A percentile compares a stretch with the other conserved stretches of the same genome.
These are phyloP conservation scores for Ambrosia trifida DNA, from an alignment of 129 eudicot genomes.

Conservation along the genomic window DNA sequence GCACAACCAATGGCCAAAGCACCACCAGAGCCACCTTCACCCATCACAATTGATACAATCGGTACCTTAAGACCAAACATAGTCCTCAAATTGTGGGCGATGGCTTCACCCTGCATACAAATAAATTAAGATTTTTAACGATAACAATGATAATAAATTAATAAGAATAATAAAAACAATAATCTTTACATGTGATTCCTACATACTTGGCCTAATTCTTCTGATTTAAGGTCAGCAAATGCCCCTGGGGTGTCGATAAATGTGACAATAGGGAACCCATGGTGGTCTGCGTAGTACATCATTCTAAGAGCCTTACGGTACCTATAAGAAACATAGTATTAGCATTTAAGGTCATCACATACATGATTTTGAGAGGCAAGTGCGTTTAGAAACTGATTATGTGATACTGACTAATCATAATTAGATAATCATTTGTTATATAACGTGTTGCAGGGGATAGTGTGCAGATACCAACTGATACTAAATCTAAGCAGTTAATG, in stretches of 20 bases:
- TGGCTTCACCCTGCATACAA: constrained; percentile 81
- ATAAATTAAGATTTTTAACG: constrained; percentile 3
- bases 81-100: constrained; percentile 76
- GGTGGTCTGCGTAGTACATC: constrained; percentile 97
- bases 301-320: constrained; percentile 78
- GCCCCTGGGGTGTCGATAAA: constrained; percentile 98
- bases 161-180: neutral
- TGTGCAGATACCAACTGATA: too few relatives aligned
- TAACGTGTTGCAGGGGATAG: neutral
- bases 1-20: constrained; percentile 88
- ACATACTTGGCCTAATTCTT: constrained; percentile 87
- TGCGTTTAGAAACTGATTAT: neutral
- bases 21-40: constrained; percentile 97
- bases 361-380: neutral
- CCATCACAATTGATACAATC: constrained; percentile 76
- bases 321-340: constrained; percentile 37
- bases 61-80: constrained; percentile 92
- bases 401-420: neutral
- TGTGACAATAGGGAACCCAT: constrained; percentile 90
- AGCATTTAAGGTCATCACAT: neutral
- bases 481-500: too few relatives aligned
- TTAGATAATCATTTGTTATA: neutral
- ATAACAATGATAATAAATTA: neutral
- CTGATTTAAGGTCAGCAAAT: constrained; percentile 84
- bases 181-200: neutral